phyloP scores from a whole-genome alignment of 129 eudicot species.

The Ambrosia trifida region DNA sequence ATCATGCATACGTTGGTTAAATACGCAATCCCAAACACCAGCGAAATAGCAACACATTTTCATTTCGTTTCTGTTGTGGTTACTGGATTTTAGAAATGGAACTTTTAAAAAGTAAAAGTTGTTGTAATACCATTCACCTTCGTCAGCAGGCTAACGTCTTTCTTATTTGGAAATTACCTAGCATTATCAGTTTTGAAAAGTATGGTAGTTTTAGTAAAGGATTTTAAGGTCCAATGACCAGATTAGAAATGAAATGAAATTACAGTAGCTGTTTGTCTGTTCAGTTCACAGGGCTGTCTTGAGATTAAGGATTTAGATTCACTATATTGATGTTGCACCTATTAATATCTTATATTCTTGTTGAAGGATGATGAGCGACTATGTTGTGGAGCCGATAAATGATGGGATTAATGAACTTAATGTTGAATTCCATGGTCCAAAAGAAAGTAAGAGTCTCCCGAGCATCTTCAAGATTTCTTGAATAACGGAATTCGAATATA shows the following conservation, averaged over 20 bases:
- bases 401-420: slow-evolving; percentile 84
- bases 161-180: background rate
- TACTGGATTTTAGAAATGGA: background rate
- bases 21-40: background rate
- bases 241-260: background rate
- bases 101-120: background rate
- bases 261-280: background rate
- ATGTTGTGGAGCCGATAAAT: slow-evolving; percentile 79
- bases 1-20: background rate
- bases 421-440: slow-evolving; percentile 94
- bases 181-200: background rate
- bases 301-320: slow-evolving; percentile 9
- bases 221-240: background rate
- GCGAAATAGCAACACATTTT: background rate
- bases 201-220: background rate
- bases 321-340: slow-evolving; percentile 18
- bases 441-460: slow-evolving; percentile 65
- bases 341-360: slow-evolving; percentile 25
- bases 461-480: background rate
- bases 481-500: background rate
- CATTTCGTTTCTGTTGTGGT: background rate
- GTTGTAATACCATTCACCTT: background rate
- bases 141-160: background rate
- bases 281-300: slow-evolving; percentile 6
- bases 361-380: slow-evolving; percentile 98